Conservation (phyloP, 331 rosid species). For the Stylosanthes scabra region DNA sequence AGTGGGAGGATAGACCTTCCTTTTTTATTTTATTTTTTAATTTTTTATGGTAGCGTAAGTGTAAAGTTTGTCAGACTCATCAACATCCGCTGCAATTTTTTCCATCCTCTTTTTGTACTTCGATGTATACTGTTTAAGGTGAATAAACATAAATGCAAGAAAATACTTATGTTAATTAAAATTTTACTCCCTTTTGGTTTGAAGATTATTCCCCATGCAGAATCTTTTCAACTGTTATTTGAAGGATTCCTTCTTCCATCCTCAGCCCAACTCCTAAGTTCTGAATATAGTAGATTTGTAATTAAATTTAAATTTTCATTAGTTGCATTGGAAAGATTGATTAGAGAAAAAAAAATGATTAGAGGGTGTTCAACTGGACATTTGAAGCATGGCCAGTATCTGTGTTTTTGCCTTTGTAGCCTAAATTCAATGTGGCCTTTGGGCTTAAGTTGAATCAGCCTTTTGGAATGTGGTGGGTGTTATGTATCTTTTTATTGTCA, state of each 20-base stretch:
- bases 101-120: not conserved
- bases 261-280: not conserved
- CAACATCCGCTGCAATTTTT: not conserved
- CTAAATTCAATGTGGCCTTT: too few relatives aligned
- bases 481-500: not conserved
- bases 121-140: conserved; percentile 5
- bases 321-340: not conserved
- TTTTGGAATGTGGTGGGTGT: not conserved
- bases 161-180: conserved; percentile 3
- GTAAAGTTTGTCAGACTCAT: not conserved
- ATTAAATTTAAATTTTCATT: conserved; percentile 5
- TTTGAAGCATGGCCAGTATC: too few relatives aligned
- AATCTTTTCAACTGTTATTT: not conserved
- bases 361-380: too few relatives aligned
- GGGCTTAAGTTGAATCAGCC: too few relatives aligned
- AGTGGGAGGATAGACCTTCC: not conserved
- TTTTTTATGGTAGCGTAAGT: not conserved
- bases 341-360: too few relatives aligned
- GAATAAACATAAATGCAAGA: conserved; percentile 5
- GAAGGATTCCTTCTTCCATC: not conserved
- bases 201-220: not conserved
- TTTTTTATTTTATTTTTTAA: not conserved
- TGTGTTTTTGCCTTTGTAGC: too few relatives aligned
- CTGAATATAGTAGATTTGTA: not conserved
- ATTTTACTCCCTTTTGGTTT: conserved; percentile 1